phyloP scores from a whole-genome alignment of 2,329 filamentous ascomycete genomes.

The Tolypocladium tundrense region DNA sequence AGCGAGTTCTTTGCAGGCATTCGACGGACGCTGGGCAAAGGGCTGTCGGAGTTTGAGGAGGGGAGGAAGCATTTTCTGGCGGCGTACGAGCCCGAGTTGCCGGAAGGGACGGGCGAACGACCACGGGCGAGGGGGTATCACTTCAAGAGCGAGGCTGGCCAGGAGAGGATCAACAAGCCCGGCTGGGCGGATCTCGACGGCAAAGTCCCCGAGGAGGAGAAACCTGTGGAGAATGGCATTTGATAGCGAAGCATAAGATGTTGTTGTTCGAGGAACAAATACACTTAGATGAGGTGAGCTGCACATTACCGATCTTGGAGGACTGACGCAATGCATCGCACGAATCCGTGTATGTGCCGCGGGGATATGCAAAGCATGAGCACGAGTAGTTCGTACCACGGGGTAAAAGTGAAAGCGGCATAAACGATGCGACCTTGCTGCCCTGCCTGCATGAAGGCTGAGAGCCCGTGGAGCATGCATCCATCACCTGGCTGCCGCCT shows the following conservation, averaged over 20 bases:
- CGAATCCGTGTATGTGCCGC: background rate
- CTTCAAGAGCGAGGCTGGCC: conserved; percentile 58
- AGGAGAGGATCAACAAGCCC: conserved; percentile 57
- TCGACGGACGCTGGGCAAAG: conserved; percentile 49
- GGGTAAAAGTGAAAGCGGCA: background rate
- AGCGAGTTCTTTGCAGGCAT: conserved; percentile 63
- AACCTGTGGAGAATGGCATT: background rate
- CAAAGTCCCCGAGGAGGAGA: conserved; percentile 1
- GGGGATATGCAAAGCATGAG: background rate
- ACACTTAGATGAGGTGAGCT: background rate
- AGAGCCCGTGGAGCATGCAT: background rate
- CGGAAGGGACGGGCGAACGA: conserved; percentile 63
- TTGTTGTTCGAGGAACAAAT: background rate
- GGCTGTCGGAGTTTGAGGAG: conserved; percentile 49
- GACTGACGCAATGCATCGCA: background rate
- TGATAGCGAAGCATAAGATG: background rate
- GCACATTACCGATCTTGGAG: background rate
- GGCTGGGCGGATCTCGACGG: conserved; percentile 49
- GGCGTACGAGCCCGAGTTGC: conserved; percentile 61
- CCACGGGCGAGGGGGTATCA: conserved; percentile 78
- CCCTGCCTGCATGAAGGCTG: background rate
- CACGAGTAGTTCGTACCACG: background rate
- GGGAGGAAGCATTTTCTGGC: conserved; percentile 29
- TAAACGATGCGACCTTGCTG: background rate
- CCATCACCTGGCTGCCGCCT: background rate